Conservation (phyloP, 768 basidiomycete species). For the Roridomyces roridus region DNA sequence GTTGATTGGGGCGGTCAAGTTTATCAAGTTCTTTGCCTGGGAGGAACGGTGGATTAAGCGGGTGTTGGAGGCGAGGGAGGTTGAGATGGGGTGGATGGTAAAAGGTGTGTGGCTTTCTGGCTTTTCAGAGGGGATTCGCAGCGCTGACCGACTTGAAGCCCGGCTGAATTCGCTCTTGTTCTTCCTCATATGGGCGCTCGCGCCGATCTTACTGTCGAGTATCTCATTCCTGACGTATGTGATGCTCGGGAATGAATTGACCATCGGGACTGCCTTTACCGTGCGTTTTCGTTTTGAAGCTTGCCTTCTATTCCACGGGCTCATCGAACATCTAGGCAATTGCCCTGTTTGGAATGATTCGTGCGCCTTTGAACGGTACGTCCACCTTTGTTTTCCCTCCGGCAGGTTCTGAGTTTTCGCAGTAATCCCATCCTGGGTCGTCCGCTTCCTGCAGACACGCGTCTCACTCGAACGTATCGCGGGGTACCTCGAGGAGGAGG, state of each 20-base stretch:
- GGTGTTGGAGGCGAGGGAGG: constrained; percentile 65
- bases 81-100: constrained; percentile 81
- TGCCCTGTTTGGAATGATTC: constrained; percentile 85
- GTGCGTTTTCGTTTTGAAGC: too few species aligned
- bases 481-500: constrained; percentile 72
- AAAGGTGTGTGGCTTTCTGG: constrained; percentile 49
- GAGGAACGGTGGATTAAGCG: constrained; percentile 78
- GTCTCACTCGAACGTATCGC: constrained; percentile 75
- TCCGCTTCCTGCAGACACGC: constrained; percentile 67
- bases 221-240: constrained; percentile 81
- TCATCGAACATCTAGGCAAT: constrained; percentile 55
- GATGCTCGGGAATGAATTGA: constrained; percentile 73
- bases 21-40: constrained; percentile 88
- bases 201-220: constrained; percentile 82
- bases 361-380: constrained; percentile 42
- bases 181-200: constrained; percentile 61
- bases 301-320: too few species aligned
- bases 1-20: constrained; percentile 74
- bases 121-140: neutral
- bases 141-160: constrained; percentile 48
- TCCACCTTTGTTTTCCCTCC: too few species aligned
- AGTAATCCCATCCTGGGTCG: constrained; percentile 80
- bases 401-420: too few species aligned
- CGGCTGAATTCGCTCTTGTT: constrained; percentile 79
- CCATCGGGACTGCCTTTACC: constrained; percentile 85